Conservation (phyloP, 1,284 basidiomycete species). For the Sanghuangporus sanghuang region DNA sequence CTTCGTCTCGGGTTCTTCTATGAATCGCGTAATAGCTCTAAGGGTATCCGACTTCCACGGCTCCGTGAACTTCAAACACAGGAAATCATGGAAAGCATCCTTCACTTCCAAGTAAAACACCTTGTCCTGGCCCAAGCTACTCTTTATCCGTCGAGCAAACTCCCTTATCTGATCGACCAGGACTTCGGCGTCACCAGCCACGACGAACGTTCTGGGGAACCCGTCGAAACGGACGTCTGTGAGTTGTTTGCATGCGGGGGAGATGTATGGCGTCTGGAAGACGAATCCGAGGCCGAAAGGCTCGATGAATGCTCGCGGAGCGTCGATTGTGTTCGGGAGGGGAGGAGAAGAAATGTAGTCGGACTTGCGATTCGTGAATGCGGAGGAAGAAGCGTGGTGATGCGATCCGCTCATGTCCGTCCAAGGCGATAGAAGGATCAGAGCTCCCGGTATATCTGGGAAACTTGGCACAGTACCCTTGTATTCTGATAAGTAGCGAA, state of each 20-base stretch:
- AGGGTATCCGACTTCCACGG: slow-evolving; percentile 6
- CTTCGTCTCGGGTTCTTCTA: not conserved
- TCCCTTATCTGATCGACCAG: slow-evolving; percentile 44
- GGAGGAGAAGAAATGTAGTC: slow-evolving; percentile 33
- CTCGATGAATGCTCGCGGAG: slow-evolving; percentile 30
- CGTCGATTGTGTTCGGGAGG: slow-evolving; percentile 17
- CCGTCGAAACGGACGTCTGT: slow-evolving; percentile 37
- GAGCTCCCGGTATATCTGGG: slow-evolving; percentile 40
- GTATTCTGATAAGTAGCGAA: slow-evolving; percentile 27
- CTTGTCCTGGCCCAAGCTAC: slow-evolving; percentile 17
- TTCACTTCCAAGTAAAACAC: slow-evolving; percentile 19
- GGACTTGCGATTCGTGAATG: slow-evolving; percentile 25
- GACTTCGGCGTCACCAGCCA: slow-evolving; percentile 48
- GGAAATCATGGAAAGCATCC: slow-evolving; percentile 24
- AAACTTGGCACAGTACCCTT: slow-evolving; percentile 27
- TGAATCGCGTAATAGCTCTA: not conserved
- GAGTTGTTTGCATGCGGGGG: slow-evolving; percentile 43
- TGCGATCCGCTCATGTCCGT: slow-evolving; percentile 42
- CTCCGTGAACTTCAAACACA: slow-evolving; percentile 2
- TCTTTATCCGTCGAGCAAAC: slow-evolving; percentile 37
- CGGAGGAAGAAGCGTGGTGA: slow-evolving; percentile 29
- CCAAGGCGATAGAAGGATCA: slow-evolving; percentile 59
- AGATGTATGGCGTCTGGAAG: slow-evolving; percentile 46
- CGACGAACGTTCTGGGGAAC: slow-evolving; percentile 52
- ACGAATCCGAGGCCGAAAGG: slow-evolving; percentile 36